phyloP scores from a whole-genome alignment of 2,329 filamentous ascomycete species.

The Penicillium sp. region DNA sequence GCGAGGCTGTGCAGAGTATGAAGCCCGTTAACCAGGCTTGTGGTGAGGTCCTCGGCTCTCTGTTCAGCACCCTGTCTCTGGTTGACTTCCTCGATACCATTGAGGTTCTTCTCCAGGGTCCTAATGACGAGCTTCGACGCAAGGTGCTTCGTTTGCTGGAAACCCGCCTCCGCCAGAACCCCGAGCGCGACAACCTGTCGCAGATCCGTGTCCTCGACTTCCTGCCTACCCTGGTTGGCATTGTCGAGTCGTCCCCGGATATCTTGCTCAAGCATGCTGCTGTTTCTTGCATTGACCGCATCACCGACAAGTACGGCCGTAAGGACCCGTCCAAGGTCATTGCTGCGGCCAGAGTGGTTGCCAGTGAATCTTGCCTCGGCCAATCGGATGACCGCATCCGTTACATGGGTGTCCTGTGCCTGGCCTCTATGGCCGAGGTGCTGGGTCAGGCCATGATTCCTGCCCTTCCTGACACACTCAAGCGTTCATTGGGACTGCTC shows the following conservation, averaged over 20 bases:
- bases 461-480: constrained; percentile 72
- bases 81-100: constrained; percentile 86
- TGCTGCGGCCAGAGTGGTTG: constrained; percentile 71
- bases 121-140: constrained; percentile 70
- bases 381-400: constrained; percentile 69
- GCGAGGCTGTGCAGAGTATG: constrained; percentile 48
- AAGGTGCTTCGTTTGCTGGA: constrained; percentile 81
- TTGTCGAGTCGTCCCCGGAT: constrained; percentile 70
- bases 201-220: constrained; percentile 72
- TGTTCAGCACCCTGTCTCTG: constrained; percentile 82
- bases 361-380: constrained; percentile 71
- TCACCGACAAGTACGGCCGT: constrained; percentile 92
- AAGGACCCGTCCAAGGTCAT: constrained; percentile 77
- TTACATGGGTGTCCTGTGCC: constrained; percentile 80
- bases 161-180: constrained; percentile 70
- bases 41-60: constrained; percentile 69
- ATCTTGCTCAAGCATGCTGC: constrained; percentile 78
- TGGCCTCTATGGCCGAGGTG: constrained; percentile 86
- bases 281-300: constrained; percentile 85
- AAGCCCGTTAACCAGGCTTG: constrained; percentile 41
- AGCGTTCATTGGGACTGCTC: constrained; percentile 69
- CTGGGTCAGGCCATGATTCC: constrained; percentile 82
- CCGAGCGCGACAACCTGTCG: constrained; percentile 64
- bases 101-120: constrained; percentile 73
- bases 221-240: constrained; percentile 71